A percentile compares a stretch with the other conserved stretches of the same genome.
Evolutionary conservation across 345 rosid genomes (phyloP).

Genomic region (Crucihimalaya himalaica): DNA sequence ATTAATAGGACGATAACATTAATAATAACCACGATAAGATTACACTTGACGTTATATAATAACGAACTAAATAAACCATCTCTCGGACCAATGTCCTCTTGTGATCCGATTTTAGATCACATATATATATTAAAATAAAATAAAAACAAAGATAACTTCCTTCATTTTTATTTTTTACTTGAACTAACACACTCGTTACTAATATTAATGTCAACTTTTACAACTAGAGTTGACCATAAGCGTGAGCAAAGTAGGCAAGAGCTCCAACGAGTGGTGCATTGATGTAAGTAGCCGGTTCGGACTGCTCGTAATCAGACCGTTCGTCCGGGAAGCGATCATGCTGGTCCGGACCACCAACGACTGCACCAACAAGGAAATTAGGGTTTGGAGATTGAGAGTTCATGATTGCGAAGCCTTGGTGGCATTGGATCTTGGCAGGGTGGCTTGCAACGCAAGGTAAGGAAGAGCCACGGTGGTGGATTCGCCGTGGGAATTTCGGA

Average conservation of each 20-base stretch:
- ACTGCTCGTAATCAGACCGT: conserved; percentile 78
- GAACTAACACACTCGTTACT: conserved; percentile 8
- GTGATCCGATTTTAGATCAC: conserved; percentile 28
- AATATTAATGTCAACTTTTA: not conserved
- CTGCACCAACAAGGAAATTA: conserved; percentile 78
- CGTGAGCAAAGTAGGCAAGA: conserved; percentile 81
- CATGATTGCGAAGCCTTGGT: conserved; percentile 68
- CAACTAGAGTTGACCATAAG: conserved; percentile 73
- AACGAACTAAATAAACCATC: conserved; percentile 18
- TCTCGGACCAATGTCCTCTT: conserved; percentile 33
- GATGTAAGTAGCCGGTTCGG: conserved; percentile 94
- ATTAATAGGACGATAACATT: conserved; percentile 17
- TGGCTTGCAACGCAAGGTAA: conserved; percentile 71
- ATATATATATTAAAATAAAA: conserved; percentile 8
- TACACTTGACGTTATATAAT: conserved; percentile 24
- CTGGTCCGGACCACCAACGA: conserved; percentile 88
- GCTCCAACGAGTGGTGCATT: conserved; percentile 94
- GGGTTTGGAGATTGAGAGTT: conserved; percentile 78
- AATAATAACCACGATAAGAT: conserved; percentile 9
- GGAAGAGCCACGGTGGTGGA: conserved; percentile 97
- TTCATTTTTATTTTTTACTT: conserved; percentile 13
- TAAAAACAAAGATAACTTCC: conserved; percentile 20
- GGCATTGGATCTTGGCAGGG: conserved; percentile 71
- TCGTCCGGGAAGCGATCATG: conserved; percentile 73
- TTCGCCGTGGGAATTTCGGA: conserved; percentile 65